Evolutionary conservation across 768 basidiomycete genomes (phyloP).

Genomic region (Kwoniella pini): DNA sequence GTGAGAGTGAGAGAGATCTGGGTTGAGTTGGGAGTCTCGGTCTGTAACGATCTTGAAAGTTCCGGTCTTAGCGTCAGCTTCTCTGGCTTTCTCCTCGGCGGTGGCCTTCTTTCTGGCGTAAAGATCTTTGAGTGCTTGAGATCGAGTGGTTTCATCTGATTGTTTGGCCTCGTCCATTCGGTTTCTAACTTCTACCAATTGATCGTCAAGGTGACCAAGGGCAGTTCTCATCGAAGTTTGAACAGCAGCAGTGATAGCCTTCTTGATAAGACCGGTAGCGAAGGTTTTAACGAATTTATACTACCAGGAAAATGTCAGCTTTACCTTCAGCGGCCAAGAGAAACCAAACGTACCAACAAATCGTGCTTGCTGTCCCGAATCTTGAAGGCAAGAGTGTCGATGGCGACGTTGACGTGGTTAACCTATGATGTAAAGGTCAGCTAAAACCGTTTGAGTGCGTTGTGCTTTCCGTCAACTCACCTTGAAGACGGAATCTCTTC

Average conservation of each 20-base stretch:
- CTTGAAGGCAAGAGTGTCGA: conserved; percentile 82
- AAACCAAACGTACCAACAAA: conserved; percentile 56
- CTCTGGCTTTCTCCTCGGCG: conserved; percentile 58
- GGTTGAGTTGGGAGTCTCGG: conserved; percentile 62
- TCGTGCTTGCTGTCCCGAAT: conserved; percentile 92
- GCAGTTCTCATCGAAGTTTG: conserved; percentile 72
- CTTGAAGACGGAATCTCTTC: conserved; percentile 54
- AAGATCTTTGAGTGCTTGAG: conserved; percentile 45
- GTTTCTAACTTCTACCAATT: conserved; percentile 75
- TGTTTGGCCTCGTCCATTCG: conserved; percentile 65
- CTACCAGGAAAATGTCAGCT: not conserved
- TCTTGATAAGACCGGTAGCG: conserved; percentile 70
- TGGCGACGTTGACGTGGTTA: conserved; percentile 68
- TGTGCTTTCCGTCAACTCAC: too few relatives aligned
- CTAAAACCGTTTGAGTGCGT: too few relatives aligned
- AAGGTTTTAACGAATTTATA: conserved; percentile 72
- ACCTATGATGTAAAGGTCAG: too few relatives aligned
- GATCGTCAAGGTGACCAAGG: conserved; percentile 83
- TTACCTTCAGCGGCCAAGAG: conserved; percentile 57
- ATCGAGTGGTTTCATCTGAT: conserved; percentile 48
- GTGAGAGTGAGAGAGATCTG: conserved; percentile 65
- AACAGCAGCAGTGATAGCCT: conserved; percentile 65
- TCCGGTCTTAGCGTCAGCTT: conserved; percentile 50
- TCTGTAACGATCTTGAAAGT: conserved; percentile 83
- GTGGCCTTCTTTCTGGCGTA: conserved; percentile 56